Evolutionary conservation across 352 stramenopile species (phyloP).

Genomic region (Phytophthora quininea): DNA sequence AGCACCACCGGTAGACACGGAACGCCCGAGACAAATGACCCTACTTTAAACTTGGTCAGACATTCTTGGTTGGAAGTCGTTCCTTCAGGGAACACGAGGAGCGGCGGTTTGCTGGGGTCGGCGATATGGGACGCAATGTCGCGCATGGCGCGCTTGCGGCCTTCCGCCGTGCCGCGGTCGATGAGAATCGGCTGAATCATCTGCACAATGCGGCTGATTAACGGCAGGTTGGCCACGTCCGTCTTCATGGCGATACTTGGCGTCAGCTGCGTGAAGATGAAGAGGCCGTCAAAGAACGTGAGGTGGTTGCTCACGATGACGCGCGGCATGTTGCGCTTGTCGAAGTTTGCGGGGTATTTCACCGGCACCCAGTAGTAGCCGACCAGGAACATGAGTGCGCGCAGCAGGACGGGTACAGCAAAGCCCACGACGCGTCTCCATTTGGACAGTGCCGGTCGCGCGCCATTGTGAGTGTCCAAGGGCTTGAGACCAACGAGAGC

Average conservation of each 20-base stretch:
- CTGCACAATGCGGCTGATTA: slow-evolving; percentile 63
- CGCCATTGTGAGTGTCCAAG: slow-evolving; percentile 38
- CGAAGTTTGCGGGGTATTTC: slow-evolving; percentile 40
- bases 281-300: slow-evolving; percentile 71
- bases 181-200: slow-evolving; percentile 73
- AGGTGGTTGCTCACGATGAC: slow-evolving; percentile 79
- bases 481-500: slow-evolving; percentile 60
- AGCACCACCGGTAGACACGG: slow-evolving; percentile 68
- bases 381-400: slow-evolving; percentile 59
- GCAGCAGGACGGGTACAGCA: slow-evolving; percentile 48
- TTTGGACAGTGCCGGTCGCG: slow-evolving; percentile 31
- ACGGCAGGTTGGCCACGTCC: slow-evolving; percentile 58
- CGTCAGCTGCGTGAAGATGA: slow-evolving; percentile 57
- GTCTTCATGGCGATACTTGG: slow-evolving; percentile 80
- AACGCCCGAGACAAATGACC: slow-evolving; percentile 65
- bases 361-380: slow-evolving; percentile 76
- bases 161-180: slow-evolving; percentile 52
- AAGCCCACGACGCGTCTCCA: slow-evolving; percentile 51
- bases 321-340: slow-evolving; percentile 34
- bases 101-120: slow-evolving; percentile 46
- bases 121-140: slow-evolving; percentile 64
- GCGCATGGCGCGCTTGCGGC: slow-evolving; percentile 58
- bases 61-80: slow-evolving; percentile 77
- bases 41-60: slow-evolving; percentile 80
- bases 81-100: slow-evolving; percentile 78